Percentiles rank a stretch among this genome's conserved stretches.
Conservation (phyloP, 1,284 basidiomycete species). For the Ustilago tritici region DNA sequence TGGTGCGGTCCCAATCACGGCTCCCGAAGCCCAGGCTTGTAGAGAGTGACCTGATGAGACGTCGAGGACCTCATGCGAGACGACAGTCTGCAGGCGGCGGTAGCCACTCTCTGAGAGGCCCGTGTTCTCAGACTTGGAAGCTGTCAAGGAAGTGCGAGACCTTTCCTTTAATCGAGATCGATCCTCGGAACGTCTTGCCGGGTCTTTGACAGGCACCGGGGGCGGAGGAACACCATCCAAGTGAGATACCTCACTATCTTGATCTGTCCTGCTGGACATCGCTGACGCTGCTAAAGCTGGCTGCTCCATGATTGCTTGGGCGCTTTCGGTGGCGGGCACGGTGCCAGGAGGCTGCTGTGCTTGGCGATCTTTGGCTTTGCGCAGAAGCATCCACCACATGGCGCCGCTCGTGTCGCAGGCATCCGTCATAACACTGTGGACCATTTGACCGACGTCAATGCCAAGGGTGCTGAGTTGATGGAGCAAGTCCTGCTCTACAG, state of each 20-base stretch:
- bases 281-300: not conserved
- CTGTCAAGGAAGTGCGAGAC: slow-evolving; percentile 4
- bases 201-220: slow-evolving; percentile 42
- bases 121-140: slow-evolving; percentile 29
- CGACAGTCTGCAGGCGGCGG: slow-evolving; percentile 44
- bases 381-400: slow-evolving; percentile 94
- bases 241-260: not conserved
- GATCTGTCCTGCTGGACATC: not conserved
- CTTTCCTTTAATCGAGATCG: slow-evolving; percentile 12
- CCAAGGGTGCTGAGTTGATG: slow-evolving; percentile 82
- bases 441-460: slow-evolving; percentile 92
- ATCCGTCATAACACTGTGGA: slow-evolving; percentile 88
- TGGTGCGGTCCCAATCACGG: not conserved
- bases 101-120: slow-evolving; percentile 21
- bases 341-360: slow-evolving; percentile 7
- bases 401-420: slow-evolving; percentile 93
- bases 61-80: slow-evolving; percentile 47
- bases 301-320: not conserved
- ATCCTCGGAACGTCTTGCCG: slow-evolving; percentile 34
- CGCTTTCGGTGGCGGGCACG: slow-evolving; percentile 3
- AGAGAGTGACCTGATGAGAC: slow-evolving; percentile 8
- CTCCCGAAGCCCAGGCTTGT: slow-evolving; percentile 21
- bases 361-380: slow-evolving; percentile 77
- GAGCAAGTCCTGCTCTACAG: slow-evolving; percentile 81
- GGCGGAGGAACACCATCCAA: slow-evolving; percentile 14